A percentile compares a stretch with the other conserved stretches of the same genome.
Conservation (phyloP, 176 grass and related monocot genomes). For the Pharus latifolius region DNA sequence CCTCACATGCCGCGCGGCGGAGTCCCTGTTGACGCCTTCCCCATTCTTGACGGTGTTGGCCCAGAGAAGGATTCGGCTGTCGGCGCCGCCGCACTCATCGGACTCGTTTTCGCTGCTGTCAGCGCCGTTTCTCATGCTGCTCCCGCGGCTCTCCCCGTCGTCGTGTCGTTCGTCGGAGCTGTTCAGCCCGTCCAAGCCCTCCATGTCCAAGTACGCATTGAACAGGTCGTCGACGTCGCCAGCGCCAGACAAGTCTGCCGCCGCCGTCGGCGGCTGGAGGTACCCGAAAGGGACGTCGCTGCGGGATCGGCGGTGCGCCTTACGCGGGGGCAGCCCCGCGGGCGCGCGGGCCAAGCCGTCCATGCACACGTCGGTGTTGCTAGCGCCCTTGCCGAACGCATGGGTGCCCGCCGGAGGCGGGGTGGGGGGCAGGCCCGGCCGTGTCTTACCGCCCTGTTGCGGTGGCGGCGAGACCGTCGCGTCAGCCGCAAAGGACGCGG, state of each 20-base stretch:
- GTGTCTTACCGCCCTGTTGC: conserved; percentile 14
- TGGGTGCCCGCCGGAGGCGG: conserved; percentile 18
- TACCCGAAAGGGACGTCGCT: conserved; percentile 74
- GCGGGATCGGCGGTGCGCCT: conserved; percentile 58
- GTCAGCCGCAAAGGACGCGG: conserved; percentile 10
- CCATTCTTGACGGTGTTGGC: conserved; percentile 21
- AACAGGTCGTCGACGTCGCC: conserved; percentile 56
- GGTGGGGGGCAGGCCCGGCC: conserved; percentile 50
- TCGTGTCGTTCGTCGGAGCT: conserved; percentile 56
- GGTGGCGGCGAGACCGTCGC: neutral
- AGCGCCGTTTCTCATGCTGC: conserved; percentile 71
- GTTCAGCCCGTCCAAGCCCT: conserved; percentile 68
- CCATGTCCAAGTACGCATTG: conserved; percentile 84
- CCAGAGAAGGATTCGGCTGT: conserved; percentile 40
- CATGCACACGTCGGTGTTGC: conserved; percentile 37
- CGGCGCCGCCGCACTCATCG: conserved; percentile 49
- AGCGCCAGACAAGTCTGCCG: neutral
- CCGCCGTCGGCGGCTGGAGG: conserved; percentile 39
- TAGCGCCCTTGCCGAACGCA: neutral
- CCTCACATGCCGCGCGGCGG: conserved; percentile 35
- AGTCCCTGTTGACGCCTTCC: conserved; percentile 32
- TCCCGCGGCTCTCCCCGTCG: conserved; percentile 62
- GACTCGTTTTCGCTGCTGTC: conserved; percentile 97
- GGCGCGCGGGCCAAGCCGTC: conserved; percentile 25
- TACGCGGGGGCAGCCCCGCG: conserved; percentile 42